Evolutionary conservation across 1,139 yeast genomes (phyloP).

Genomic region (Geotrichum europaeum): DNA sequence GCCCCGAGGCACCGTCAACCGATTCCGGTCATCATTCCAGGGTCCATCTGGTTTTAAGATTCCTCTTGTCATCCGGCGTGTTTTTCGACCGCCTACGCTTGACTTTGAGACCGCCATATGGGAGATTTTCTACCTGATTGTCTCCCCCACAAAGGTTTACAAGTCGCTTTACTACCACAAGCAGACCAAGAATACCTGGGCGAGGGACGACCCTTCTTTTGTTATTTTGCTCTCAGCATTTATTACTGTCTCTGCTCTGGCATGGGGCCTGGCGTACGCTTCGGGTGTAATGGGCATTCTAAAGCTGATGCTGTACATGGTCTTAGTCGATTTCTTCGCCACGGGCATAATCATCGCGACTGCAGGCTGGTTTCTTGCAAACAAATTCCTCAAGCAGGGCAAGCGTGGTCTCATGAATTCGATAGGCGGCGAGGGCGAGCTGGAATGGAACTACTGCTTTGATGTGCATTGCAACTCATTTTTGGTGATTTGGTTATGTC

Average conservation of each 20-base stretch:
- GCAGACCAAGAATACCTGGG: slow-evolving; percentile 65
- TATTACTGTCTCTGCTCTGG: slow-evolving; percentile 67
- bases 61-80: slow-evolving; percentile 33
- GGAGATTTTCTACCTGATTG: slow-evolving; percentile 73
- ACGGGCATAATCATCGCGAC: slow-evolving; percentile 67
- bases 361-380: slow-evolving; percentile 64
- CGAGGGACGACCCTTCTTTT: slow-evolving; percentile 89
- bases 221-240: slow-evolving; percentile 62
- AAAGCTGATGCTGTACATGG: slow-evolving; percentile 70
- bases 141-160: slow-evolving; percentile 76
- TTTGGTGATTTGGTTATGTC: slow-evolving; percentile 67
- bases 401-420: slow-evolving; percentile 26
- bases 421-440: slow-evolving; percentile 38
- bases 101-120: slow-evolving; percentile 91
- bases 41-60: slow-evolving; percentile 11
- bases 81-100: slow-evolving; percentile 70
- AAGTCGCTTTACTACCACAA: slow-evolving; percentile 73
- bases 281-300: slow-evolving; percentile 56
- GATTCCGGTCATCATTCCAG: slow-evolving; percentile 6
- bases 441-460: slow-evolving; percentile 93
- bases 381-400: slow-evolving; percentile 47
- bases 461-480: slow-evolving; percentile 91
- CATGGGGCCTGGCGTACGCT: slow-evolving; percentile 85
- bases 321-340: slow-evolving; percentile 73
- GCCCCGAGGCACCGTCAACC: slow-evolving; percentile 10